Evolutionary conservation across 2,329 filamentous ascomycete species (phyloP), one percentile per base, ranked within the genome.

Genomic region (Lasiodiplodia citricola): DNA sequence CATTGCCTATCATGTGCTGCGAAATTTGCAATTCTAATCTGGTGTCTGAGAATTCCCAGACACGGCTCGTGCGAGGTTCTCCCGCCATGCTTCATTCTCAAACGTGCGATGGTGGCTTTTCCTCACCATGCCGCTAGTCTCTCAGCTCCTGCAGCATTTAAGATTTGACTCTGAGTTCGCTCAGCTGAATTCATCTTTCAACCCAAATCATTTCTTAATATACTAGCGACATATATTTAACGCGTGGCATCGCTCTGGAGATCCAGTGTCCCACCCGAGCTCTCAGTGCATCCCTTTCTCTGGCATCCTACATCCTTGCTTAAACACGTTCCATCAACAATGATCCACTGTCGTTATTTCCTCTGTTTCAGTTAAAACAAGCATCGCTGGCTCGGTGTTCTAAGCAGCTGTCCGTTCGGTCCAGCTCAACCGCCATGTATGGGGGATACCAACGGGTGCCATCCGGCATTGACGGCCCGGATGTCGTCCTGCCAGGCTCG

Each of bases 381-480:
- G 51, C 44, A 38, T 66, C 37, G 23, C 37, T 37, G n/a, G 25
- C 54, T 38, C 18, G n/a, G 35, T n/a, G 21, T 25, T 25, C 25
- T 41, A 51, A 31, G 5, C 11, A 41, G 14, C n/a, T 25, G n/a
- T 14, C 18, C n/a, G 31, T 31, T 23, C 28, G 44, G 41, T 14
- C 38, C 14, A 37, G 23, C 38, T 21, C 35, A 41, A 16, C 44
- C 54, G 37, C 60, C 28, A 67, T 67, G 65, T 51, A 58, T 21
- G 54, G 56, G 16, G 65, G 56, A 21, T 67, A 67, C 65, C 65
- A 58, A 16, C 28, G 65, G 31, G 54, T 67, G 41, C 55, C 65
- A 16, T 58, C 54, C 14, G 65, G 54, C 31, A 35, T 23, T 23
- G 38, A 28, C 28, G 25, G 44, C 51, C 16, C 51, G n/a, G 38